Evolutionary conservation across 345 rosid genomes (phyloP).

Genomic region (Lepidium africanum): DNA sequence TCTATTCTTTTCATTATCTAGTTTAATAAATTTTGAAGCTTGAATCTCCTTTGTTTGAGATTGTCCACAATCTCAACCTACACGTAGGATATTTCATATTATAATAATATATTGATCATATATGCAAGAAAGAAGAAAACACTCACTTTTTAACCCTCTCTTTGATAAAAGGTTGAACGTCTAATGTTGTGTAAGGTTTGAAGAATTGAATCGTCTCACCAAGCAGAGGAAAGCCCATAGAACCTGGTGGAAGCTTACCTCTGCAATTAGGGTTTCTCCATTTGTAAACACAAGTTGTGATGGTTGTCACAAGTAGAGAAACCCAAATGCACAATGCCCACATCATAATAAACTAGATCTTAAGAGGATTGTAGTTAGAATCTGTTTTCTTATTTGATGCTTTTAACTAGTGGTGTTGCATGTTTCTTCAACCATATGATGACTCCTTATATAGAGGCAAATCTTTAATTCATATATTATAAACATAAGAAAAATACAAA

Average conservation of each 20-base stretch:
- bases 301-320: slow-evolving; percentile 29
- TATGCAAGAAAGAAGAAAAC: background rate
- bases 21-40: too few species aligned
- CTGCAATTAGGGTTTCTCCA: slow-evolving; percentile 74
- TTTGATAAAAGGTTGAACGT: slow-evolving; percentile 52
- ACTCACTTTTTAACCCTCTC: slow-evolving; percentile 51
- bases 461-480: too few species aligned
- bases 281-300: slow-evolving; percentile 30
- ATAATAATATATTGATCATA: too few species aligned
- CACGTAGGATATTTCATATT: too few species aligned
- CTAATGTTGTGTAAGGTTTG: slow-evolving; percentile 43
- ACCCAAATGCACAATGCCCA: slow-evolving; percentile 36
- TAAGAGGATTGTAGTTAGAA: background rate
- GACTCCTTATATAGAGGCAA: too few species aligned
- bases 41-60: too few species aligned
- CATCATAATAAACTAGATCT: background rate
- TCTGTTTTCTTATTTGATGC: background rate
- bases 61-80: too few species aligned
- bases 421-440: too few species aligned
- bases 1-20: too few species aligned
- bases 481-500: too few species aligned
- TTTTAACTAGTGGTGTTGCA: background rate
- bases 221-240: slow-evolving; percentile 73
- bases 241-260: slow-evolving; percentile 77
- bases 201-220: slow-evolving; percentile 77